phyloP scores from a whole-genome alignment of 306 rosid species.

The Cucurbita moschata region DNA sequence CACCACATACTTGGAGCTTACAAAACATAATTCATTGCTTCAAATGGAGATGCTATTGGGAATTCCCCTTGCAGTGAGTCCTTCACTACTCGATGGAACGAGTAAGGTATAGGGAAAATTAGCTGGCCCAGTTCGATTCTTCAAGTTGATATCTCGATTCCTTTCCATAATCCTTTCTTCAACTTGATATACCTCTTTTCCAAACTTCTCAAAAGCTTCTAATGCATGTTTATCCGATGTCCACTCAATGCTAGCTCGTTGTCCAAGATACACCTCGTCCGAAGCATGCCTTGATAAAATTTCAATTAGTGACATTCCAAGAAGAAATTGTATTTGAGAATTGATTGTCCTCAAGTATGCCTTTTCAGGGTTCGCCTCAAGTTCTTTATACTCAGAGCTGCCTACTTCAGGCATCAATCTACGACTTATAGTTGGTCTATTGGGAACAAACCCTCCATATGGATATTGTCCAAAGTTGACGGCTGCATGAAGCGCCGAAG shows the following conservation, averaged over 20 bases:
- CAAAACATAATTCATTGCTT: too few relatives aligned
- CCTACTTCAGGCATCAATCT: not conserved
- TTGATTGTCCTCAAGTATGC: not conserved
- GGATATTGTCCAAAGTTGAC: not conserved
- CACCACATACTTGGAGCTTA: too few relatives aligned
- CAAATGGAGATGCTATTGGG: not conserved
- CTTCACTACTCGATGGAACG: not conserved
- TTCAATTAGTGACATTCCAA: not conserved
- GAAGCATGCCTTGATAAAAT: not conserved
- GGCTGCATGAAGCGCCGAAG: not conserved
- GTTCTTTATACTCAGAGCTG: not conserved
- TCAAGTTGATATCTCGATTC: not conserved
- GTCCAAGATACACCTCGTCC: not conserved
- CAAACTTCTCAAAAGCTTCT: not conserved
- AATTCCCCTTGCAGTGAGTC: not conserved
- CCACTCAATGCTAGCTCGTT: not conserved
- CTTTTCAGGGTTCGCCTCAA: not conserved
- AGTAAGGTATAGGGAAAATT: not conserved
- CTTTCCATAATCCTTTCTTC: not conserved
- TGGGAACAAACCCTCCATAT: not conserved
- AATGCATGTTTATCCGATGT: not conserved
- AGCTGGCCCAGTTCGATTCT: not conserved
- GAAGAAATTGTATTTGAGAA: not conserved
- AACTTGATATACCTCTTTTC: not conserved
- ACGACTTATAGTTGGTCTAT: not conserved